Base-by-base conservation (phyloP, 2,329 filamentous ascomycete genomes). In the Claviceps arundinis region DNA sequence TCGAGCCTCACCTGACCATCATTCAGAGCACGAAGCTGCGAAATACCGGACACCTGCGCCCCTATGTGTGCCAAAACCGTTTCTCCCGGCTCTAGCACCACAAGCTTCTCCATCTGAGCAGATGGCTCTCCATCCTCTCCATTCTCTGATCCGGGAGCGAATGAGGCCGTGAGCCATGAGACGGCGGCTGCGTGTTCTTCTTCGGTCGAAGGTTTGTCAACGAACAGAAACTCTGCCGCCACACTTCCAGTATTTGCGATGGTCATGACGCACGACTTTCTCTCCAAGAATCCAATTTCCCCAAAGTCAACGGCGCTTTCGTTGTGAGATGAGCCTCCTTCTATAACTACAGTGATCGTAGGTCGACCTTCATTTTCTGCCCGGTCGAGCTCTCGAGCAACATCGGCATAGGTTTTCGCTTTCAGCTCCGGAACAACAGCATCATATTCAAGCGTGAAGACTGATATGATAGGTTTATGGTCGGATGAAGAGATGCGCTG, bases 221-320 rank as follows among this genome's bases (percentile, higher is more conserved):
- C 80, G 64, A 98, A 95, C 1, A 77, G 78, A 61, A 96, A 85
- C 0, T 75, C 86, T 0, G 93, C 90, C 2, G 82, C 68, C 0
- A 94, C 88, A 30, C 88, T 78, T 2, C 93, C 85, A 0, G 93
- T 98, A 60, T 98, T 98, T 26, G 93, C 93, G 52, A 98, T 80
- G 0, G 90, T 97, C 44, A 97, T 65, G 3, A 75, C 79, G 4
- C 84, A 77, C 8, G 73, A 75, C 58, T 85, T 80, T 7, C 74
- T 78, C 54, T 84, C 78, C 41, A 84, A 73, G 60, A 85, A 94
- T 2, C 76, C 73, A 2, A 96, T 72, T 3, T 82, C 72, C 0
- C 89, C 90, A 64, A 97, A 93, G 60, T 91, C 80, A 0, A 97
- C 78, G 1, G 80, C 80, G 11, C 60, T 65, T 19, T 64, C 63